These are phyloP conservation scores for Bipolaris bicolor DNA, from an alignment of 2,329 filamentous ascomycete genomes.

Conservation along the genomic window DNA sequence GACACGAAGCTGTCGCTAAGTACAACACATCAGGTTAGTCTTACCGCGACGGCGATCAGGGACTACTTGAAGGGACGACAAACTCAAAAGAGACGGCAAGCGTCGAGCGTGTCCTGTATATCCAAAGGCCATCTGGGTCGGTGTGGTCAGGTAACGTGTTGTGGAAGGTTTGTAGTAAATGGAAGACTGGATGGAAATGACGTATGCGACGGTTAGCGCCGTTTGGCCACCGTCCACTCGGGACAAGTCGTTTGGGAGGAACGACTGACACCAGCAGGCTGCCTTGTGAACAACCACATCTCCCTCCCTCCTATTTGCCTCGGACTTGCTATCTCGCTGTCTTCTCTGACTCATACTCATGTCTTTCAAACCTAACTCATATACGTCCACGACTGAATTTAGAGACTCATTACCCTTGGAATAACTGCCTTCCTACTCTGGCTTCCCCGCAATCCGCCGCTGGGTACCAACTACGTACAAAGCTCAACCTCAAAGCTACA, in stretches of 20 bases:
- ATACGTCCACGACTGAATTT: constrained; percentile 35
- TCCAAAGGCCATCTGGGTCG: background rate
- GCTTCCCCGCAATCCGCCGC: constrained; percentile 33
- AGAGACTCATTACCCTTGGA: constrained; percentile 42
- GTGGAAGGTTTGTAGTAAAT: background rate
- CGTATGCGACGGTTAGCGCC: constrained; percentile 26
- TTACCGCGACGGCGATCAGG: background rate
- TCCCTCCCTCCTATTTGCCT: constrained; percentile 12
- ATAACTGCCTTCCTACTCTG: constrained; percentile 33
- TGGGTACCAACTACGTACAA: constrained; percentile 10
- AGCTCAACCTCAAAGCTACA: constrained; percentile 12
- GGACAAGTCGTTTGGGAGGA: constrained; percentile 14
- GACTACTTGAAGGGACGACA: background rate
- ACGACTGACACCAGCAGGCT: constrained; percentile 14
- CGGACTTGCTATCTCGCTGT: constrained; percentile 10
- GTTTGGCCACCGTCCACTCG: constrained; percentile 16
- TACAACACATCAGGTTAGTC: background rate
- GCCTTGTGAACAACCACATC: constrained; percentile 13
- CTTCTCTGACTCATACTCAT: constrained; percentile 41
- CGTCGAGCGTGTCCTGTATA: background rate
- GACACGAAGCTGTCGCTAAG: background rate
- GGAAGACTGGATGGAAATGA: constrained; percentile 16
- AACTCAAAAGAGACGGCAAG: background rate
- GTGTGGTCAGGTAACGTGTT: background rate
- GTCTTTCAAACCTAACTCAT: constrained; percentile 40